Evolutionary conservation across 768 basidiomycete species (phyloP), one percentile per base, ranked within the genome.

Genomic region (Macrolepiota fuliginosa): DNA sequence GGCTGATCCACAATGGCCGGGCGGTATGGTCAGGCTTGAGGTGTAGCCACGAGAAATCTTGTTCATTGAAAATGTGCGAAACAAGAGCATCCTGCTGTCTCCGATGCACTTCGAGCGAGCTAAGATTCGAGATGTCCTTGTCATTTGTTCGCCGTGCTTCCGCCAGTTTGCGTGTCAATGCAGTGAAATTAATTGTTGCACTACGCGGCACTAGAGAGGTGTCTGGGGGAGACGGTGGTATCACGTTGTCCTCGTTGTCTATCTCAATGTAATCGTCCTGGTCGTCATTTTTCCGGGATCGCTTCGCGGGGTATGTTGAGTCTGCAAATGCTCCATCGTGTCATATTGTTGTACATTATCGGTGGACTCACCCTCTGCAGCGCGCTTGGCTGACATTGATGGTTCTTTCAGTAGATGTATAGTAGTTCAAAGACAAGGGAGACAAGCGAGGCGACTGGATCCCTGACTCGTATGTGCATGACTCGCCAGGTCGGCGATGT

Each of bases 1-100:
- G 94, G 66, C 90, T 92, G 64, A 99, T 98, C 96, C 96, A 99
- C 17, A 98, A 77, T 15, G 97, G 97, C 50, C 97, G 87, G 4
- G 92, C 90, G 35, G 86, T 81, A 72, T 99, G 97, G 76, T 99
- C 97, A 1, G 84, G 77, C 73, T 98, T 97, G 58, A 99, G 77
- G 67, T 90, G 86, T 45, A 97, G 79, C 82, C 86, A 91, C 2
- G 91, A 89, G 68, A 92, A 95, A 73, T 96, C 94, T 69, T 89
- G 90, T 58, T 90, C 83, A 78, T 84, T 85, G 73, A 94, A 92
- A 36, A 93, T 90, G 66, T 91, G 86, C 9, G 91, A 92, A 32
- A 92, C 87, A 1, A 92, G 81, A 37, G 75, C 82, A 68, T 91
- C 87, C 71, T 92, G 90, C 59, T 89, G 87, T 46, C 84, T 81